Evolutionary conservation across 495 filamentous ascomycete species (phyloP).

Genomic region (Tuber brumale): DNA sequence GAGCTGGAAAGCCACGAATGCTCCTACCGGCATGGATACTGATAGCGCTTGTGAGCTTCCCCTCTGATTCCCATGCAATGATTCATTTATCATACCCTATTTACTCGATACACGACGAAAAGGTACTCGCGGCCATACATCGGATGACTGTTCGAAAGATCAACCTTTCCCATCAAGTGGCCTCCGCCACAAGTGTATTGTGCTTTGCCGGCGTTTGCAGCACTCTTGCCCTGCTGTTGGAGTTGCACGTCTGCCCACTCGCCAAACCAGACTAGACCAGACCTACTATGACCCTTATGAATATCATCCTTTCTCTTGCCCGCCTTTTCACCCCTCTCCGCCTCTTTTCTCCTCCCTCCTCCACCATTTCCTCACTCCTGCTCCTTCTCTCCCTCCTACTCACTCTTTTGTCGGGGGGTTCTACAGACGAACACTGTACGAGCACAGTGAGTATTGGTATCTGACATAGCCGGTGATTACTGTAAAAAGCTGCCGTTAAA

Average conservation of each 20-base stretch:
- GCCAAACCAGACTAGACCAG: not conserved
- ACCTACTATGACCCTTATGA: no score
- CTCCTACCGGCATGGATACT: conserved; percentile 81
- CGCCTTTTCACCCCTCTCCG: not conserved
- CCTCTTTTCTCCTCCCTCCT: not conserved
- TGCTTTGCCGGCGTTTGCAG: conserved; percentile 37
- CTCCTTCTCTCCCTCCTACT: not conserved
- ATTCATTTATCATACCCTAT: conserved; percentile 19
- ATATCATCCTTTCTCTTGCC: no score
- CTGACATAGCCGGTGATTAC: not conserved
- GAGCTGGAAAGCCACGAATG: conserved; percentile 65
- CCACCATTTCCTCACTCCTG: not conserved
- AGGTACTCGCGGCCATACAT: conserved; percentile 73
- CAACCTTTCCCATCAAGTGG: conserved; percentile 43
- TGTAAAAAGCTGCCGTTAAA: not conserved
- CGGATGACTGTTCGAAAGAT: conserved; percentile 74
- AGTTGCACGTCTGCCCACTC: conserved; percentile 35
- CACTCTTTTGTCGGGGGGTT: not conserved
- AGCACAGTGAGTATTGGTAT: no score
- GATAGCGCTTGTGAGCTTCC: conserved; percentile 61
- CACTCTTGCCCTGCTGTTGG: conserved; percentile 33
- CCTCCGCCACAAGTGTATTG: conserved; percentile 32
- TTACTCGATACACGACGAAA: conserved; percentile 22
- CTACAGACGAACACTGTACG: not conserved
- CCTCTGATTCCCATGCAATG: conserved; percentile 5